A percentile compares a stretch with the other conserved stretches of the same genome.
Evolutionary conservation across 2,329 filamentous ascomycete species (phyloP).

Genomic region (Parastagonospora nodorum): DNA sequence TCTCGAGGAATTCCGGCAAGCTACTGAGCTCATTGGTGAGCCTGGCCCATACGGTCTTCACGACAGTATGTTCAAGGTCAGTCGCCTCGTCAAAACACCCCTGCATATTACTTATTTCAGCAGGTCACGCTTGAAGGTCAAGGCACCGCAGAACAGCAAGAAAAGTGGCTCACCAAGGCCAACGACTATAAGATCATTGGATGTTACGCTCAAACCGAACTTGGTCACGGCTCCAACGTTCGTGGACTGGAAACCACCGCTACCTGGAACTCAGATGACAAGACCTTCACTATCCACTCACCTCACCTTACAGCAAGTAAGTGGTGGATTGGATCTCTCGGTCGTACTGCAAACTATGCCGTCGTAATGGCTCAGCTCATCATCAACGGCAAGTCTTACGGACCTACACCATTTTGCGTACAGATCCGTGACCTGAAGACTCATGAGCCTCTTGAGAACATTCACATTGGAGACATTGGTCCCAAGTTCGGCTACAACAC

Average conservation of each 20-base stretch:
- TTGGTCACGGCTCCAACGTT: slow-evolving; percentile 77
- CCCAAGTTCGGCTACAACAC: slow-evolving; percentile 81
- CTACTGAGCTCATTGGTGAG: slow-evolving; percentile 73
- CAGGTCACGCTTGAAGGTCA: slow-evolving; percentile 73
- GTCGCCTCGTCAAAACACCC: slow-evolving; percentile 9
- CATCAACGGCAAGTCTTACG: slow-evolving; percentile 69
- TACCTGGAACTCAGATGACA: slow-evolving; percentile 73
- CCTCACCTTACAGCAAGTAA: slow-evolving; percentile 76
- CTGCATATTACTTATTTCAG: neutral
- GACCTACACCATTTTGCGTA: slow-evolving; percentile 79
- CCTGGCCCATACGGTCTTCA: slow-evolving; percentile 76
- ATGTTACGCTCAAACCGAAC: slow-evolving; percentile 80
- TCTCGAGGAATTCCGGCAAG: slow-evolving; percentile 65
- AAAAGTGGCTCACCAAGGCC: slow-evolving; percentile 72
- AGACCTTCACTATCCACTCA: slow-evolving; percentile 76
- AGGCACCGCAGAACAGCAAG: slow-evolving; percentile 73
- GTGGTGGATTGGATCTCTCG: slow-evolving; percentile 84
- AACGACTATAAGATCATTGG: slow-evolving; percentile 74
- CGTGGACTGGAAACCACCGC: slow-evolving; percentile 68
- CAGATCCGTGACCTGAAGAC: slow-evolving; percentile 65
- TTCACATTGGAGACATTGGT: slow-evolving; percentile 78
- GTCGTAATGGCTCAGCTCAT: slow-evolving; percentile 80
- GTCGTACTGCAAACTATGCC: slow-evolving; percentile 75
- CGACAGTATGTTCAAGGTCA: slow-evolving; percentile 70
- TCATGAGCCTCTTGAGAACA: slow-evolving; percentile 55